Evolutionary conservation across 2,329 filamentous ascomycete species (phyloP).

Genomic region (Penicillium occitanis): DNA sequence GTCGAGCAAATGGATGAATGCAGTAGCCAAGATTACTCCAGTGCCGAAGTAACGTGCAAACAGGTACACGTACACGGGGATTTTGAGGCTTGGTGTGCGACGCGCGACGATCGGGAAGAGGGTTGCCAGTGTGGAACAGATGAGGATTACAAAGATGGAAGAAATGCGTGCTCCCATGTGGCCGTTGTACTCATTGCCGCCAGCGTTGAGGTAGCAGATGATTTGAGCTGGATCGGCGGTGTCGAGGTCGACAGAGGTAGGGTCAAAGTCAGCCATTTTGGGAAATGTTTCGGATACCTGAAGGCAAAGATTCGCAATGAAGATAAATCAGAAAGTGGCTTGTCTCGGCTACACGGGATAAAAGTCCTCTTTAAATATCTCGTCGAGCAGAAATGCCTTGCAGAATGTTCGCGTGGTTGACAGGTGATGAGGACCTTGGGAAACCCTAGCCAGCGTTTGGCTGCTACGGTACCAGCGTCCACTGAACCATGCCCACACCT

Average conservation of each 20-base stretch:
- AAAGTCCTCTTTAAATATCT: not conserved
- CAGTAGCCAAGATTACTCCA: conserved; percentile 50
- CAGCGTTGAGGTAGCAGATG: conserved; percentile 52
- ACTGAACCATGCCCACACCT: not conserved
- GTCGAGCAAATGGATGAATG: conserved; percentile 51
- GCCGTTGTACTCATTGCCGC: conserved; percentile 57
- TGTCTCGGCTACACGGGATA: not conserved
- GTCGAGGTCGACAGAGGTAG: conserved; percentile 46
- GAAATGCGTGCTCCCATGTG: conserved; percentile 46
- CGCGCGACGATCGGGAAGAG: conserved; percentile 51
- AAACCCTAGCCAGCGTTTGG: not conserved
- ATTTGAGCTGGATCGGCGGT: conserved; percentile 46
- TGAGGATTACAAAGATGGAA: conserved; percentile 47
- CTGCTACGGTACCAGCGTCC: not conserved
- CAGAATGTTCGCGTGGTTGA: conserved; percentile 5
- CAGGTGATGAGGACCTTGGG: conserved; percentile 13
- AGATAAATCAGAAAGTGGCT: not conserved
- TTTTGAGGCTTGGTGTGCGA: conserved; percentile 37
- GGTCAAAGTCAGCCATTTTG: conserved; percentile 32
- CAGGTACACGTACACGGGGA: conserved; percentile 48
- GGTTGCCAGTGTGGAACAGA: conserved; percentile 43
- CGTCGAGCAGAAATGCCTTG: not conserved
- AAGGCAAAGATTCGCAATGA: not conserved
- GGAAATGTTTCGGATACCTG: not conserved
- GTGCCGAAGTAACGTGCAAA: conserved; percentile 51